Percentiles rank a stretch among this genome's conserved stretches.
These are phyloP conservation scores for Phytophthora nicotianae DNA, from an alignment of 352 stramenopile genomes.

Conservation along the genomic window DNA sequence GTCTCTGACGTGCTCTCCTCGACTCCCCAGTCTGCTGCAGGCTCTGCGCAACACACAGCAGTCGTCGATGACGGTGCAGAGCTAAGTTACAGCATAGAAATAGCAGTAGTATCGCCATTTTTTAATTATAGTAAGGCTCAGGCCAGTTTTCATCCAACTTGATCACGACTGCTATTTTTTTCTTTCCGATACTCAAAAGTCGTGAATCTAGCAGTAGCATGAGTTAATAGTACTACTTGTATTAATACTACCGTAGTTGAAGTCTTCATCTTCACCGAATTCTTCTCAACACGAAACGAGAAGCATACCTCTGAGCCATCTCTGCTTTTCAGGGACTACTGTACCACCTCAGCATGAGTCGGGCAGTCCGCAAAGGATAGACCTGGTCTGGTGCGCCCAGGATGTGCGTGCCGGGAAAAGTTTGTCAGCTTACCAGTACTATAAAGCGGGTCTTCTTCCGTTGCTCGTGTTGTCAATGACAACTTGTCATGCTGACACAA, in stretches of 20 bases:
- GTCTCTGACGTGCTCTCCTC: slow-evolving; percentile 16
- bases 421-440: no score
- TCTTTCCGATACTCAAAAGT: no score
- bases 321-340: no score
- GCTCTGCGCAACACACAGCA: slow-evolving; percentile 44
- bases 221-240: no score
- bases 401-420: no score
- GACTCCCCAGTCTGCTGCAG: slow-evolving; percentile 54
- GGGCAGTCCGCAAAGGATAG: no score
- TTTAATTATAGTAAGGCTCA: slow-evolving; percentile 20
- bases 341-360: no score
- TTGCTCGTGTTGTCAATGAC: neutral
- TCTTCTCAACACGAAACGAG: neutral
- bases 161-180: neutral
- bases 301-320: no score
- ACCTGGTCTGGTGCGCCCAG: neutral
- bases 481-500: neutral
- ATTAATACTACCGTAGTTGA: no score
- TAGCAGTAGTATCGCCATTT: slow-evolving; percentile 9
- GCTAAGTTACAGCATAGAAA: slow-evolving; percentile 13
- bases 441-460: neutral
- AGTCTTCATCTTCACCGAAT: no score
- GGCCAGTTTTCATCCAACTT: neutral
- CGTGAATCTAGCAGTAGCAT: no score
- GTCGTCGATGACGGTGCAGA: slow-evolving; percentile 27